These are phyloP conservation scores for Aspergillus udagawae DNA, from an alignment of 2,329 filamentous ascomycete species.

Conservation along the genomic window DNA sequence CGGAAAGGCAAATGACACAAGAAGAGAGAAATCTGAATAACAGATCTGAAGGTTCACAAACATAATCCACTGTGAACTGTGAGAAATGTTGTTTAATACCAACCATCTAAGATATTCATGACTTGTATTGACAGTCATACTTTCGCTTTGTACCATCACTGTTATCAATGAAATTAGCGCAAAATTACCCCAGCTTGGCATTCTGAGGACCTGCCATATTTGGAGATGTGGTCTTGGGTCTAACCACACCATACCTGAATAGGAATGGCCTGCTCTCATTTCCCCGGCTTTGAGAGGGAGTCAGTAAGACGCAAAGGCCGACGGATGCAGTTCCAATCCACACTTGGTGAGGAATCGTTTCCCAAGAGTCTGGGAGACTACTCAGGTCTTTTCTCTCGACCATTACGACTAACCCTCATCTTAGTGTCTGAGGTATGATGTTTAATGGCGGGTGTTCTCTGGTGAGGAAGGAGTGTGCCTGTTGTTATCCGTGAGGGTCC, in stretches of 20 bases:
- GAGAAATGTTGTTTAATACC: neutral
- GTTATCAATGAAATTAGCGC: neutral
- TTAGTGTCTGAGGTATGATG: no score
- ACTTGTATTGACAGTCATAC: no score
- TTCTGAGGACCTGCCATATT: conserved; percentile 12
- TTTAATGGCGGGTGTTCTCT: no score
- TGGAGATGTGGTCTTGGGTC: neutral
- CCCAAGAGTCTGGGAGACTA: no score
- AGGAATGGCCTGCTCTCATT: neutral
- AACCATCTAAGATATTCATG: neutral
- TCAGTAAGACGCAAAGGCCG: no score
- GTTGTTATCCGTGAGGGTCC: no score
- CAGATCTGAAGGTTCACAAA: neutral
- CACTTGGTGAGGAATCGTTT: neutral
- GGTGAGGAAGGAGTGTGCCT: no score
- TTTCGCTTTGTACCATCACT: neutral
- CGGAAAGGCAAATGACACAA: neutral
- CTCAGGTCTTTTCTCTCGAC: no score
- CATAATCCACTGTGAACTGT: neutral
- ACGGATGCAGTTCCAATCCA: neutral
- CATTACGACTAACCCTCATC: no score
- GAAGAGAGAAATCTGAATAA: neutral
- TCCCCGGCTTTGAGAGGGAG: neutral
- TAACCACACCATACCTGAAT: neutral
- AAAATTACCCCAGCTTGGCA: conserved; percentile 11